Evolutionary conservation across 768 basidiomycete genomes (phyloP).

Genomic region (Suillus cothurnatus): DNA sequence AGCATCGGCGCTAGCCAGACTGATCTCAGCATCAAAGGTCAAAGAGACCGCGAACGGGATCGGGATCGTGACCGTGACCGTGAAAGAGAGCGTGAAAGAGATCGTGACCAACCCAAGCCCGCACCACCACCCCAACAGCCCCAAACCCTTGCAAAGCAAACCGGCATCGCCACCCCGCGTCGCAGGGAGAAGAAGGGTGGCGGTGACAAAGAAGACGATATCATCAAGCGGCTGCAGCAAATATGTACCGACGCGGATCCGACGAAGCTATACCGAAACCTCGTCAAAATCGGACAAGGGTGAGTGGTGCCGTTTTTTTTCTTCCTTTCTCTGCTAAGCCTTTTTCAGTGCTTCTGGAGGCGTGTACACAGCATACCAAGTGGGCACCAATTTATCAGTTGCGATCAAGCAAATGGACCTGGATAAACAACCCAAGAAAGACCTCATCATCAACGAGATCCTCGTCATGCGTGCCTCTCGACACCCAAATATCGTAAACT

Average conservation of each 20-base stretch:
- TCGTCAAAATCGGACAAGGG: slow-evolving; percentile 99
- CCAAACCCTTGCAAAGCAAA: slow-evolving; percentile 60
- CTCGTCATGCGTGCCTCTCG: slow-evolving; percentile 96
- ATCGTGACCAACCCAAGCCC: slow-evolving; percentile 51
- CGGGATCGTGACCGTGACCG: slow-evolving; percentile 39
- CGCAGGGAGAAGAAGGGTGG: slow-evolving; percentile 76
- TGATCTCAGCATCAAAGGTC: slow-evolving; percentile 54
- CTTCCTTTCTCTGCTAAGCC: slow-evolving; percentile 8
- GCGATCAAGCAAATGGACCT: slow-evolving; percentile 99
- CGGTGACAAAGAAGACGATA: slow-evolving; percentile 74
- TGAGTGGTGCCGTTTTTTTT: slow-evolving; percentile 41
- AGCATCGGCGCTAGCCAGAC: slow-evolving; percentile 42
- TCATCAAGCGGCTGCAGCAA: slow-evolving; percentile 85
- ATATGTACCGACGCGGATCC: slow-evolving; percentile 99
- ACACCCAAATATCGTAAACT: slow-evolving; percentile 99
- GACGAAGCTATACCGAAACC: slow-evolving; percentile 86
- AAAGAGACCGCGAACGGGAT: slow-evolving; percentile 14
- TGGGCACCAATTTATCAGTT: slow-evolving; percentile 90
- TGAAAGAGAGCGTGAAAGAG: slow-evolving; percentile 23
- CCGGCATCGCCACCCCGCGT: slow-evolving; percentile 79
- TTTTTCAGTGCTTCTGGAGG: slow-evolving; percentile 85
- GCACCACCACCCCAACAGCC: slow-evolving; percentile 44
- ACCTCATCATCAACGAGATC: slow-evolving; percentile 99
- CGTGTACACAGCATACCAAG: slow-evolving; percentile 98
- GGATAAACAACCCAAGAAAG: slow-evolving; percentile 99